phyloP scores from a whole-genome alignment of 2,329 filamentous ascomycete genomes.

The Monosporascus sp. region DNA sequence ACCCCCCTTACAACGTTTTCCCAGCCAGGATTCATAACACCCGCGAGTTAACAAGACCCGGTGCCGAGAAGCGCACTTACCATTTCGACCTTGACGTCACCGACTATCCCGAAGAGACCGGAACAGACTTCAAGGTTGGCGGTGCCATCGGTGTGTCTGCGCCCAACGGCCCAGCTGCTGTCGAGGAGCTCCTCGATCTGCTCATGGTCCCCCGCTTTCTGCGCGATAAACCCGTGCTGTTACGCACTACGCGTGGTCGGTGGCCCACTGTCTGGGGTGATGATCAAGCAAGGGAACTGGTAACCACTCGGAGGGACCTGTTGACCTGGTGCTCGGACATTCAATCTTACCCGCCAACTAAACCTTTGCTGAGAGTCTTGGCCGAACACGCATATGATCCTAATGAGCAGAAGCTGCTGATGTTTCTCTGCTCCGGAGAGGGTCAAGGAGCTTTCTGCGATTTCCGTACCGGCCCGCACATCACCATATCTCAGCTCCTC shows the following conservation, averaged over 20 bases:
- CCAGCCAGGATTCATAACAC: conserved; percentile 81
- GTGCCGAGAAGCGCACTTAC: conserved; percentile 93
- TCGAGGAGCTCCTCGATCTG: conserved; percentile 79
- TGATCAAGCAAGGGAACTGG: conserved; percentile 75
- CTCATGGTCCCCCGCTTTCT: conserved; percentile 76
- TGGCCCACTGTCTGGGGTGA: conserved; percentile 99
- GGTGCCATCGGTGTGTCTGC: conserved; percentile 92
- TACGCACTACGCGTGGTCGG: conserved; percentile 74
- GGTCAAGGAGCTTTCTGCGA: conserved; percentile 93
- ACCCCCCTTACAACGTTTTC: conserved; percentile 88
- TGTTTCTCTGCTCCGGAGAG: conserved; percentile 81
- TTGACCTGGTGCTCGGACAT: conserved; percentile 94
- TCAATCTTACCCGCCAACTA: conserved; percentile 87
- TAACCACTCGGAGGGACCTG: conserved; percentile 86
- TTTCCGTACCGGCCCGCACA: conserved; percentile 80
- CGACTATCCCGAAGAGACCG: conserved; percentile 80
- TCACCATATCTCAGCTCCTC: conserved; percentile 80
- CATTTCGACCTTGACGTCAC: conserved; percentile 97
- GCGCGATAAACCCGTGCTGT: conserved; percentile 74
- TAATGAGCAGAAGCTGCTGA: conserved; percentile 83
- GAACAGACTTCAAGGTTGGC: conserved; percentile 90
- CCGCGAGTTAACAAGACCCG: conserved; percentile 78
- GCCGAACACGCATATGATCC: conserved; percentile 77
- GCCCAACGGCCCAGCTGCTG: conserved; percentile 70
- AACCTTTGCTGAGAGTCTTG: conserved; percentile 76